phyloP scores from a whole-genome alignment of 2,329 filamentous ascomycete species.

The Penicillium occitanis region DNA sequence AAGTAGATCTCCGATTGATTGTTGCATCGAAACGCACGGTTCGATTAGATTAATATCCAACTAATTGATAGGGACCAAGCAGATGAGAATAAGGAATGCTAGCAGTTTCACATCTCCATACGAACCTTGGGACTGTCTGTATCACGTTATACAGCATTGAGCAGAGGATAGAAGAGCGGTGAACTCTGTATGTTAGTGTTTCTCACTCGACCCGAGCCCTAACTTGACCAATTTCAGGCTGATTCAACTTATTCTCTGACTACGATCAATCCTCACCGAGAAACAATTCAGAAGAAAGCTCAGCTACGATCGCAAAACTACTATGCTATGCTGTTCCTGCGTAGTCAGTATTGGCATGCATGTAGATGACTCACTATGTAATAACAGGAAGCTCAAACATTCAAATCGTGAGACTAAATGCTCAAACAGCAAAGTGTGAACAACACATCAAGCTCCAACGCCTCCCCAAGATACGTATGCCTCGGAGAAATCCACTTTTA shows the following conservation, averaged over 20 bases:
- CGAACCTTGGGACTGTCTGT: not conserved
- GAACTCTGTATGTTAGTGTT: not conserved
- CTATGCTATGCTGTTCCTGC: not conserved
- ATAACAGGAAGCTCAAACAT: not conserved
- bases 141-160: not conserved
- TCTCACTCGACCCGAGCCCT: not conserved
- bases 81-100: not conserved
- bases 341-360: not conserved
- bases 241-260: not conserved
- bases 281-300: not conserved
- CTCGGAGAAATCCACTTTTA: not conserved
- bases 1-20: not conserved
- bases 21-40: not conserved
- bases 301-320: not conserved
- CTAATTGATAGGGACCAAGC: not conserved
- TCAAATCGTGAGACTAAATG: not conserved
- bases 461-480: not conserved
- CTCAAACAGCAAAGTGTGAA: not conserved
- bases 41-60: not conserved
- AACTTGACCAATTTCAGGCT: not conserved
- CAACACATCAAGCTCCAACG: conserved; percentile 2
- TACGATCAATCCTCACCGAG: not conserved
- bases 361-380: not conserved
- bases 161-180: not conserved
- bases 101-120: not conserved